phyloP scores from a whole-genome alignment of 1,139 yeast genomes.

The Scheffersomyces cryptocercus region DNA sequence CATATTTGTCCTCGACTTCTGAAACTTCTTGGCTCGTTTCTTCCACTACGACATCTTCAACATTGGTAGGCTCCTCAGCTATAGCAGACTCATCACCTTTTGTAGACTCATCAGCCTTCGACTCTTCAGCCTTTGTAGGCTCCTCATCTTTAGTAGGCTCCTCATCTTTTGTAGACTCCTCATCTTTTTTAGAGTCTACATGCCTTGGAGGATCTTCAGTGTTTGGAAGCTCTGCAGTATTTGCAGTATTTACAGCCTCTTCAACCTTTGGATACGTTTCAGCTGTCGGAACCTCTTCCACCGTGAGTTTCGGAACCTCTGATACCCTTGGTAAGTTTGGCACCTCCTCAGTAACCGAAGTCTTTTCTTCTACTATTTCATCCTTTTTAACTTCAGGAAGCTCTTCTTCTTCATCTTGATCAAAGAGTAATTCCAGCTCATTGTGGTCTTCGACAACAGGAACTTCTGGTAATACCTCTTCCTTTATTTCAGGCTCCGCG shows the following conservation, averaged over 20 bases:
- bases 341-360: constrained; percentile 11
- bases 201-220: constrained; percentile 1
- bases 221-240: constrained; percentile 1
- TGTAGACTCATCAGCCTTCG: background rate
- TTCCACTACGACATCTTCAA: constrained; percentile 12
- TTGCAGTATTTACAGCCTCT: constrained; percentile 11
- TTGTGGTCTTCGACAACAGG: constrained; percentile 2
- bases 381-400: constrained; percentile 11
- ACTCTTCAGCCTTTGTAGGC: too few relatives aligned
- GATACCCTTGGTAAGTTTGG: constrained; percentile 6
- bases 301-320: background rate
- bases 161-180: too few relatives aligned
- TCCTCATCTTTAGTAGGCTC: too few relatives aligned
- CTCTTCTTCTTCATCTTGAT: constrained; percentile 15
- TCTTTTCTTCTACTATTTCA: constrained; percentile 17
- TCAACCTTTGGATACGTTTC: background rate
- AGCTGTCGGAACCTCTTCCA: background rate
- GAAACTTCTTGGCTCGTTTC: constrained; percentile 9
- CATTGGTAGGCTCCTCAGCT: background rate
- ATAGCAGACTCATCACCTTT: background rate
- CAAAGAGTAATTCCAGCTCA: background rate
- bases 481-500: constrained; percentile 4
- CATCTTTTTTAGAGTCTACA: background rate
- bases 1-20: background rate
- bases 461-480: constrained; percentile 4